Base-by-base conservation (phyloP, 495 filamentous ascomycete genomes). In the Aspergillus wentii region DNA sequence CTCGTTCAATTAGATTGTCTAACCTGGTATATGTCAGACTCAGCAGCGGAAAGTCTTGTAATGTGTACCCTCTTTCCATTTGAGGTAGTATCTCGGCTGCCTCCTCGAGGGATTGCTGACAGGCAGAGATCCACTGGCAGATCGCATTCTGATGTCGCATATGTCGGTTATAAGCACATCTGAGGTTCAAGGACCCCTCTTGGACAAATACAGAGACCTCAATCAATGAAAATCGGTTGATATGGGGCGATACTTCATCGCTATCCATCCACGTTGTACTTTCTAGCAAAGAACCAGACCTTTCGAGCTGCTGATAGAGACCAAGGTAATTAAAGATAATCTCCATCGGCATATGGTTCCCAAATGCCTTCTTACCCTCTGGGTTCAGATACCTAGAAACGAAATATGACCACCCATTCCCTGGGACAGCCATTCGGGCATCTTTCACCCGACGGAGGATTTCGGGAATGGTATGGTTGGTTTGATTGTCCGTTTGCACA, bases 241-340 rank as follows among this genome's bases (percentile, higher is more conserved):
- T 5, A 10, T 25, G 6, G 22, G 5, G 22, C 6, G 22, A 5
- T 6, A 25, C 22, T 6, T 25, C 22, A n/a, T n/a, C 22, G 10
- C 10, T 25, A 6, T 25, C 22, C 22, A 6, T 25, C 22, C 22
- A 25, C 5, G 22, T 25, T 5, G 22, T 5, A 25, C 6, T 10
- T 5, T 5, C 5, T 5, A 25, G 10, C 5, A 25, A 6, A 10
- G 22, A 25, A 25, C 10, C 10, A 10, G 5, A 5, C 6, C 22
- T 25, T 25, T 25, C 22, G 6, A 25, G 10, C 22, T 25, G 22
- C 22, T 25, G 22, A 10, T 25, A 25, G 22, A 64, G 57, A 2
- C 72, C 77, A 15, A 66, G 56, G 42, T 79, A 78, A 40, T 71
- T 77, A 40, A 80, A 78, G 10, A 73, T 62, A 25, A 80, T 66